Conservation (phyloP, 106 monocot genomes). For the Platanthera guangdongensis region DNA sequence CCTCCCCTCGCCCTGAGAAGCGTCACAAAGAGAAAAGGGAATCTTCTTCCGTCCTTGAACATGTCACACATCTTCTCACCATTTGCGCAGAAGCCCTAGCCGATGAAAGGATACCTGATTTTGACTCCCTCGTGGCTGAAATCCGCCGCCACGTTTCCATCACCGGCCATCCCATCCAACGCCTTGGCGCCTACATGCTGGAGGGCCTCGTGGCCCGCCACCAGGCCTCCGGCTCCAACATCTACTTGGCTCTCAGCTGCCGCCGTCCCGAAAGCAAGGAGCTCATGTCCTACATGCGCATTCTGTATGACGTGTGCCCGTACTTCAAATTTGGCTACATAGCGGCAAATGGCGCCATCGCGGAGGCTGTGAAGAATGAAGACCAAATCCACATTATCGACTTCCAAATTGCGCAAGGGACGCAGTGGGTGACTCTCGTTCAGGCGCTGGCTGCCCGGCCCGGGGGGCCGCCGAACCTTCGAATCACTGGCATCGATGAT, state of each 20-base stretch:
- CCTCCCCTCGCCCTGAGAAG: constrained; percentile 30
- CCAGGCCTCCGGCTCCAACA: constrained; percentile 54
- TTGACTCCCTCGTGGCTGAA: constrained; percentile 27
- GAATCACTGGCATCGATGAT: constrained; percentile 85
- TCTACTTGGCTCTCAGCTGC: constrained; percentile 54
- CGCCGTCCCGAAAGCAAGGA: constrained; percentile 55
- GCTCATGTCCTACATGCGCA: constrained; percentile 59
- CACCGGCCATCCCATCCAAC: constrained; percentile 61
- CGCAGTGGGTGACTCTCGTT: constrained; percentile 84
- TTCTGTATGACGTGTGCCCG: constrained; percentile 78
- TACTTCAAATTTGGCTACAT: constrained; percentile 93
- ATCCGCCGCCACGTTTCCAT: constrained; percentile 35
- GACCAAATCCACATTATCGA: constrained; percentile 83
- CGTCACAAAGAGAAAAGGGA: constrained; percentile 29
- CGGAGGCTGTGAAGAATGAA: constrained; percentile 66
- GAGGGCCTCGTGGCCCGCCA: constrained; percentile 74
- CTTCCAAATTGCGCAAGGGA: constrained; percentile 80
- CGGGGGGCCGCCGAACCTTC: constrained; percentile 63
- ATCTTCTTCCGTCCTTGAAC: background rate
- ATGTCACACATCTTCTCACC: constrained; percentile 46
- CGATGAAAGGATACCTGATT: constrained; percentile 38
- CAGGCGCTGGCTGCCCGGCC: constrained; percentile 81
- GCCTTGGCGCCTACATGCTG: constrained; percentile 71
- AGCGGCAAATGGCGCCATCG: constrained; percentile 92
- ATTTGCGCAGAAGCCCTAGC: constrained; percentile 58